Percentiles rank a stretch among this genome's conserved stretches.
Conservation (phyloP, 2,329 filamentous ascomycete genomes). For the Scedosporium apiospermum region DNA sequence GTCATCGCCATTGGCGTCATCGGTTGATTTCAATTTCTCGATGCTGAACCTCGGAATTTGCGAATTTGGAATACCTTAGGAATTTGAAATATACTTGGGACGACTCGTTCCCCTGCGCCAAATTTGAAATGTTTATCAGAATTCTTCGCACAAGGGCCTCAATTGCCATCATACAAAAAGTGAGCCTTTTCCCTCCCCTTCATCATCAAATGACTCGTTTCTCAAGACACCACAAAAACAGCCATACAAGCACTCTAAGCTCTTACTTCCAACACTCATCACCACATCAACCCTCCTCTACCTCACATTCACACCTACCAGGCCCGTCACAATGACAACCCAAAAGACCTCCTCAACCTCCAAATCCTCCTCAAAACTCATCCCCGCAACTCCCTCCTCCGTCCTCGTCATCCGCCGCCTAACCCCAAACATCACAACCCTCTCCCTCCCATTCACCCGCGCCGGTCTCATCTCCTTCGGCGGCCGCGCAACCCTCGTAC, state of each 20-base stretch:
- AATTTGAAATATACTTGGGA: background rate
- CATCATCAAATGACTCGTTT: background rate
- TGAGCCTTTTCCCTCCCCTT: background rate
- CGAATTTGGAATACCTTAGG: background rate
- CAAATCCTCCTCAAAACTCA: constrained; percentile 26
- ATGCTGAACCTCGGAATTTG: background rate
- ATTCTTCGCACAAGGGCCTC: background rate
- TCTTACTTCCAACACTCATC: background rate
- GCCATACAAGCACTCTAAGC: background rate
- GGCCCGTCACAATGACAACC: background rate
- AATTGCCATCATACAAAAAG: background rate
- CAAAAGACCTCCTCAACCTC: background rate
- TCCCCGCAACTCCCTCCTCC: constrained; percentile 62
- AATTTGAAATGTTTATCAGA: background rate
- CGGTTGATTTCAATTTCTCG: background rate
- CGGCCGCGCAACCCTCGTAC: constrained; percentile 78
- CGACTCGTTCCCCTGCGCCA: background rate
- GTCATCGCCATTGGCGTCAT: background rate
- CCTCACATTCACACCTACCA: background rate
- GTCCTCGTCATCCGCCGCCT: constrained; percentile 87
- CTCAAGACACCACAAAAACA: background rate
- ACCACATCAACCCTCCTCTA: constrained; percentile 1
- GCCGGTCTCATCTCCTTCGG: constrained; percentile 75
- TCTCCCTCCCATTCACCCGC: constrained; percentile 76
- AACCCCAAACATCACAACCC: constrained; percentile 66